phyloP scores from a whole-genome alignment of 768 basidiomycete species.

The Russula dissimulans region DNA sequence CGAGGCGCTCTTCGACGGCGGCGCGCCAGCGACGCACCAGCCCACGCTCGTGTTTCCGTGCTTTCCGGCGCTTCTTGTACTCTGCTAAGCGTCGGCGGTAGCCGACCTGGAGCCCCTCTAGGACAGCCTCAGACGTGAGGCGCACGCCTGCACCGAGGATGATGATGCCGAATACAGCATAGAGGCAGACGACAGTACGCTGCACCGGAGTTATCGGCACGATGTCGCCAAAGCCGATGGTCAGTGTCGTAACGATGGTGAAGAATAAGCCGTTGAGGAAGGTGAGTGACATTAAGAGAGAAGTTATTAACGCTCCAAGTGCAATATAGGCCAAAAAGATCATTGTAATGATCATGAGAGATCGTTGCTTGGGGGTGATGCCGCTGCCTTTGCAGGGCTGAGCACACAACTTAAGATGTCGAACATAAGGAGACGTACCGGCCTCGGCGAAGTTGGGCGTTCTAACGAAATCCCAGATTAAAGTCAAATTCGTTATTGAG shows the following conservation, averaged over 20 bases:
- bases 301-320: conserved; percentile 54
- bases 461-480: conserved; percentile 49
- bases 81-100: conserved; percentile 46
- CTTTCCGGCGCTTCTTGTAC: conserved; percentile 39
- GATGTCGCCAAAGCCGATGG: conserved; percentile 67
- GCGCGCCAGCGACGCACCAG: conserved; percentile 48
- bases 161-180: conserved; percentile 51
- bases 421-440: conserved; percentile 33
- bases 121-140: conserved; percentile 44
- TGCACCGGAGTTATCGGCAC: conserved; percentile 40
- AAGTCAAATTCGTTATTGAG: conserved; percentile 53
- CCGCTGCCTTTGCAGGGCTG: conserved; percentile 51
- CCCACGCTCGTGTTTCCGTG: conserved; percentile 33
- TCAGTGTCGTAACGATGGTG: conserved; percentile 64
- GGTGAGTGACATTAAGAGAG: conserved; percentile 41
- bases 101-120: conserved; percentile 62
- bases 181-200: conserved; percentile 52
- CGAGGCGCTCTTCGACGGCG: conserved; percentile 57
- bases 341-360: conserved; percentile 73
- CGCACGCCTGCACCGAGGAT: conserved; percentile 36
- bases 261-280: conserved; percentile 78
- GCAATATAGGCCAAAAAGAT: conserved; percentile 64
- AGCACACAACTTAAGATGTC: conserved; percentile 1
- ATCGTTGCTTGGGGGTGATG: conserved; percentile 69
- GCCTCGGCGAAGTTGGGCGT: conserved; percentile 56